Evolutionary conservation across 805 yeast species (phyloP).

Genomic region (Zygoascus biomembranicola): DNA sequence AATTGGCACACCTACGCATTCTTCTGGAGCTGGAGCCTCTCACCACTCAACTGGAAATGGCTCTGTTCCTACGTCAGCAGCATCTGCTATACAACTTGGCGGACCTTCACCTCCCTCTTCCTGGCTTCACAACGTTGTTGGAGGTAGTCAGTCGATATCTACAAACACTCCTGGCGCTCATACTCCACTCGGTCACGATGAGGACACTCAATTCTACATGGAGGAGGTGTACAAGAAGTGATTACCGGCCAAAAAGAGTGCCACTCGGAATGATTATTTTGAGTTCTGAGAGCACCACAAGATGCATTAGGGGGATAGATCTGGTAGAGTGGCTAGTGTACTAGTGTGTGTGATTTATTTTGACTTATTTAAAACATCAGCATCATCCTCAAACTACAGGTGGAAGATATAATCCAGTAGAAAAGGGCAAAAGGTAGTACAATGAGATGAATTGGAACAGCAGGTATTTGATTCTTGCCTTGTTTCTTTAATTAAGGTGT

Average conservation of each 20-base stretch:
- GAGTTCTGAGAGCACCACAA: too few relatives aligned
- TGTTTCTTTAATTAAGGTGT: too few relatives aligned
- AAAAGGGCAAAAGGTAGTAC: too few relatives aligned
- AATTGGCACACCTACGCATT: slow-evolving; percentile 1
- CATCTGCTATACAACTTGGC: neutral
- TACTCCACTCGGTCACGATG: slow-evolving; percentile 3
- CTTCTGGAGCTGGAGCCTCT: neutral
- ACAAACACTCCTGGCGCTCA: neutral
- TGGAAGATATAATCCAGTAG: too few relatives aligned
- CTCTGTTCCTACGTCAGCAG: neutral
- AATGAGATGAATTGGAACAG: too few relatives aligned
- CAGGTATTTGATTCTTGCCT: too few relatives aligned
- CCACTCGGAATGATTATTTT: too few relatives aligned
- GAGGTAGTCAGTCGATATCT: neutral
- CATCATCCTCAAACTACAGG: too few relatives aligned
- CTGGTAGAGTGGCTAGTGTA: too few relatives aligned
- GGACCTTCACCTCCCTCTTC: neutral
- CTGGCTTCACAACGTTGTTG: neutral
- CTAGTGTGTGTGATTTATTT: too few relatives aligned
- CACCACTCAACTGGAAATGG: neutral
- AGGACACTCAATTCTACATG: slow-evolving; percentile 21
- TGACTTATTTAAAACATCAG: too few relatives aligned
- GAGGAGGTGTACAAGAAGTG: slow-evolving; percentile 15
- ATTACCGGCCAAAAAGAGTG: neutral
- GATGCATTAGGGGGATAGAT: too few relatives aligned